Evolutionary conservation across 371 early-diverging fungal species (phyloP).

Genomic region (Mortierella sp.): DNA sequence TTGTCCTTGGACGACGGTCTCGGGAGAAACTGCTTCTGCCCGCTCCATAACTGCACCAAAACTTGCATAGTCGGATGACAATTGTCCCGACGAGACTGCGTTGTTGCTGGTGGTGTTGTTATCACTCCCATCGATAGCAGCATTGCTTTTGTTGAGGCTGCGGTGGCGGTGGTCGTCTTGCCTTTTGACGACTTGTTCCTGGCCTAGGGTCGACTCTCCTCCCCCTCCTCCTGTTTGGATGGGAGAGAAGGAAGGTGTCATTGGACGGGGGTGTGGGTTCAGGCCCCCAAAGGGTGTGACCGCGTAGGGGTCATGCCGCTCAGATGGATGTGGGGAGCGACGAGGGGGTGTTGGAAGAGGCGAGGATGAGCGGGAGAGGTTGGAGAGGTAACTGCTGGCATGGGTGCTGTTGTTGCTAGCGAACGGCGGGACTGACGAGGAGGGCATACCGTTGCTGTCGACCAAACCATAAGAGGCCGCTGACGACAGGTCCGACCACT

Average conservation of each 20-base stretch:
- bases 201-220: background rate
- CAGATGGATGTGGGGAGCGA: conserved; percentile 21
- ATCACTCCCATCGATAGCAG: background rate
- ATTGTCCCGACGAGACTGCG: conserved; percentile 22
- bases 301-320: conserved; percentile 25
- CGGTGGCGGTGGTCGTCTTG: background rate
- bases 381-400: conserved; percentile 23
- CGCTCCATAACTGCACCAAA: conserved; percentile 55
- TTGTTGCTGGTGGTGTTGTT: conserved; percentile 22
- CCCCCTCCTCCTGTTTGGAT: background rate
- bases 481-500: conserved; percentile 43
- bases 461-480: conserved; percentile 8
- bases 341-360: conserved; percentile 18
- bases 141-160: conserved; percentile 1
- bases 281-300: conserved; percentile 14
- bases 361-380: conserved; percentile 24
- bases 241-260: conserved; percentile 17
- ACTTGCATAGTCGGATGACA: conserved; percentile 36
- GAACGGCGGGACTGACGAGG: background rate
- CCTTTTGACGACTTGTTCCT: conserved; percentile 1
- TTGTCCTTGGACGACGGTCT: conserved; percentile 1
- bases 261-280: conserved; percentile 18
- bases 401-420: conserved; percentile 8
- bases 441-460: background rate
- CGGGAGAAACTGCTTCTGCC: conserved; percentile 39